Evolutionary conservation across 1,284 basidiomycete species (phyloP).

Genomic region (Microbotryum silenes-acaulis): DNA sequence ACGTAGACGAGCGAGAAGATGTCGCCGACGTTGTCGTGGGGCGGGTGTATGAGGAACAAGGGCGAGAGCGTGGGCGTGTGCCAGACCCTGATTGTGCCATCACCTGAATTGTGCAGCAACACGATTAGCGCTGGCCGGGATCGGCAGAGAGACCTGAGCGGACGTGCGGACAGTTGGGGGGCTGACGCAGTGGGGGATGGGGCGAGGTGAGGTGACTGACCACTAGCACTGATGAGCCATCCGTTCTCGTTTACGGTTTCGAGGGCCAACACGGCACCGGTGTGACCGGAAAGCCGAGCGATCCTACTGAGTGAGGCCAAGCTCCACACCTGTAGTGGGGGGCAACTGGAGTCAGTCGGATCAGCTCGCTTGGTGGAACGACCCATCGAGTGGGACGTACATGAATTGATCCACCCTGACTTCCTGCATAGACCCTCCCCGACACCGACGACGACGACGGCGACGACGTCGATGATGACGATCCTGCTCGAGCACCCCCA

Average conservation of each 20-base stretch:
- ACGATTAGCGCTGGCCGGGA: neutral
- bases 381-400: slow-evolving; percentile 45
- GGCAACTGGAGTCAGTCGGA: neutral
- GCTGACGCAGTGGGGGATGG: slow-evolving; percentile 20
- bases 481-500: too few species aligned
- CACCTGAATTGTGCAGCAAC: slow-evolving; percentile 48
- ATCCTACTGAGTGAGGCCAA: slow-evolving; percentile 60
- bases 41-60: slow-evolving; percentile 72
- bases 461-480: too few species aligned
- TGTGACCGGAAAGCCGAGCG: slow-evolving; percentile 72
- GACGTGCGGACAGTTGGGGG: slow-evolving; percentile 27
- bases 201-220: slow-evolving; percentile 42
- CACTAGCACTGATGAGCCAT: slow-evolving; percentile 80
- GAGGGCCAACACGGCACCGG: slow-evolving; percentile 73
- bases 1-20: slow-evolving; percentile 83
- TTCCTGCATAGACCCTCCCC: slow-evolving; percentile 64
- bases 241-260: slow-evolving; percentile 64
- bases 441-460: neutral
- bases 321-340: slow-evolving; percentile 67
- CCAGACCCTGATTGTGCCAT: slow-evolving; percentile 85
- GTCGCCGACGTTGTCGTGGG: slow-evolving; percentile 80
- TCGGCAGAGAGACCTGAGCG: neutral
- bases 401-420: slow-evolving; percentile 66
- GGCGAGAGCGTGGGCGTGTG: slow-evolving; percentile 61
- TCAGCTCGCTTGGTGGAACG: neutral